Evolutionary conservation across 1,284 basidiomycete species (phyloP).

Genomic region (Caloboletus firmus): DNA sequence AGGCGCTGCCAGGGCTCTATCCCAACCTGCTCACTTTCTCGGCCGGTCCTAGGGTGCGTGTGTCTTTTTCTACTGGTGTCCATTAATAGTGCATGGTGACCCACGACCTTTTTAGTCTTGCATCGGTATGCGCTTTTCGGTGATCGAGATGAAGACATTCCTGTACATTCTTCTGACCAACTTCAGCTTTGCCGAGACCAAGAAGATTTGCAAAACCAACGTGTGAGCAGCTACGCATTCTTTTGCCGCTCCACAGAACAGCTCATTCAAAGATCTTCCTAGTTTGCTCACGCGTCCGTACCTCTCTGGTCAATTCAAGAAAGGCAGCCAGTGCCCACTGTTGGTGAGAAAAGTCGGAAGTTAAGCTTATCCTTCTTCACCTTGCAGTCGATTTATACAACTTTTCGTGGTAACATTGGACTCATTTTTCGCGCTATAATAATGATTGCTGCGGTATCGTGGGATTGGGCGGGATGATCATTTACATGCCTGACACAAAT

Average conservation of each 20-base stretch:
- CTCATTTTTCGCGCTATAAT: background rate
- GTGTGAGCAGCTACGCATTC: conserved; percentile 49
- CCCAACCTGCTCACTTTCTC: conserved; percentile 74
- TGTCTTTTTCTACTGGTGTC: conserved; percentile 26
- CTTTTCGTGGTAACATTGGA: background rate
- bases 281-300: conserved; percentile 76
- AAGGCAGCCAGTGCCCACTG: conserved; percentile 70
- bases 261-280: background rate
- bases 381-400: background rate
- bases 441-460: background rate
- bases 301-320: conserved; percentile 53
- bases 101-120: conserved; percentile 53
- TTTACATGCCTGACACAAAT: background rate
- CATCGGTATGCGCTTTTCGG: conserved; percentile 74
- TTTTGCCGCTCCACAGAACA: background rate
- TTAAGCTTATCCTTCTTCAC: conserved; percentile 1
- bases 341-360: conserved; percentile 39
- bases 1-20: conserved; percentile 65
- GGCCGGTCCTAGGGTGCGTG: conserved; percentile 73
- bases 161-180: conserved; percentile 66
- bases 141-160: conserved; percentile 79
- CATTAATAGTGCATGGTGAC: background rate
- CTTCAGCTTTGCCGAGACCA: conserved; percentile 60
- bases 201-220: conserved; percentile 64
- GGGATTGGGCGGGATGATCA: background rate